Conservation (phyloP, 176 grass and related monocot genomes). For the Carex myosuroides region DNA sequence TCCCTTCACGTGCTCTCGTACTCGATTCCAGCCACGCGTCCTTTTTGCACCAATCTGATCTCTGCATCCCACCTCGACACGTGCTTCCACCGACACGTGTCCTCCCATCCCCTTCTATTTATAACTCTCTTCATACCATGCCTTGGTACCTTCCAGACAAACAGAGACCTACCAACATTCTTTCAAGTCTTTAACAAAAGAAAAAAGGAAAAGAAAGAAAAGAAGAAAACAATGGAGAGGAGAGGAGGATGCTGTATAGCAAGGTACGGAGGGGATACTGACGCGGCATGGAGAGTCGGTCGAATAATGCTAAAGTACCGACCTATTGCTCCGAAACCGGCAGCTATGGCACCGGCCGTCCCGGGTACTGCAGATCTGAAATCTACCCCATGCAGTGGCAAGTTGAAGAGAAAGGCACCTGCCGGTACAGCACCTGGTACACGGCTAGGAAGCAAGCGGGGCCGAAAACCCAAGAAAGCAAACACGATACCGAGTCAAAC, state of each 20-base stretch:
- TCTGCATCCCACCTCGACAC: not conserved
- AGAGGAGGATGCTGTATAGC: constrained; percentile 52
- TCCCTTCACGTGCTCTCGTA: constrained; percentile 41
- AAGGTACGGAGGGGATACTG: constrained; percentile 3
- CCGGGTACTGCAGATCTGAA: not conserved
- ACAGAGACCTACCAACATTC: not conserved
- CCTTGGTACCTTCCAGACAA: not conserved
- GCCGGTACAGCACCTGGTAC: not conserved
- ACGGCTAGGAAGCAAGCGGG: not conserved
- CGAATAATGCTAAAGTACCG: constrained; percentile 69
- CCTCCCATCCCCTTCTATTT: not conserved
- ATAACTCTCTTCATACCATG: constrained; percentile 5
- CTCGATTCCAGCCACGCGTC: constrained; percentile 30
- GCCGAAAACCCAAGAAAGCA: constrained; percentile 31
- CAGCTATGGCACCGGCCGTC: constrained; percentile 17
- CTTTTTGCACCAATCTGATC: constrained; percentile 18
- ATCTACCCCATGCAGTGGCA: not conserved
- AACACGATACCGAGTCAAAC: not conserved
- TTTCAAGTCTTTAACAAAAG: not conserved
- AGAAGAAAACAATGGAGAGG: constrained; percentile 37
- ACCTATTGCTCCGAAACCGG: constrained; percentile 83
- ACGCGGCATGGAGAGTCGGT: constrained; percentile 47
- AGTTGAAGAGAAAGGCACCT: constrained; percentile 25
- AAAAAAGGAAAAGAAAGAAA: not conserved
- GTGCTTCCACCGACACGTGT: constrained; percentile 33